phyloP scores from a whole-genome alignment of 306 rosid species.

The Cicer judaicum region DNA sequence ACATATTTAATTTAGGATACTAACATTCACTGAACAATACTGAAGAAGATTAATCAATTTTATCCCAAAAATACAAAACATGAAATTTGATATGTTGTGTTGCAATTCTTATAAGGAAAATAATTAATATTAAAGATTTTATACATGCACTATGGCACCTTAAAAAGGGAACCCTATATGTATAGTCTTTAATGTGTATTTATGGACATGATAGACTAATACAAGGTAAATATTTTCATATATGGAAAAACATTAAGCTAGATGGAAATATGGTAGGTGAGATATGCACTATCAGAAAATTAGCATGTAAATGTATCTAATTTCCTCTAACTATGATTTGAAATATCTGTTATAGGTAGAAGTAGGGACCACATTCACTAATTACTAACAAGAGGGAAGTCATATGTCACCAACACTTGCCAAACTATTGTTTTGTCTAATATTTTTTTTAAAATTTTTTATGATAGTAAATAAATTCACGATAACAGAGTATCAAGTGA shows the following conservation, averaged over 20 bases:
- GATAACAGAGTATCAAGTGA: not conserved
- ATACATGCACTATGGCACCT: not conserved
- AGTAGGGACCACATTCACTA: slow-evolving; percentile 34
- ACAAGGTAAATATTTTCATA: slow-evolving; percentile 1
- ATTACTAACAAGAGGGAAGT: slow-evolving; percentile 25
- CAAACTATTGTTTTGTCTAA: slow-evolving; percentile 32
- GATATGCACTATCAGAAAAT: slow-evolving; percentile 38
- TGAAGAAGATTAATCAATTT: not conserved
- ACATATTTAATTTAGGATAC: not conserved
- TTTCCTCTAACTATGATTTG: slow-evolving; percentile 32
- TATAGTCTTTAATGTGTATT: not conserved
- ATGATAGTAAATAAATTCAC: not conserved
- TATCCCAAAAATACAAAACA: not conserved
- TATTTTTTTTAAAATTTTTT: too few species aligned
- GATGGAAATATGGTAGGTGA: slow-evolving; percentile 40
- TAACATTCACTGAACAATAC: not conserved
- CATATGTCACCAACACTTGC: slow-evolving; percentile 39
- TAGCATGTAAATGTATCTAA: slow-evolving; percentile 15
- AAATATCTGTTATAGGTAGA: slow-evolving; percentile 45
- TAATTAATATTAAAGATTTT: not conserved
- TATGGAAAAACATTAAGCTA: slow-evolving; percentile 15
- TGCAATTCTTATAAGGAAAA: not conserved
- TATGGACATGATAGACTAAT: not conserved
- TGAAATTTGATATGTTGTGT: not conserved
- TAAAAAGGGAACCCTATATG: not conserved